These are phyloP conservation scores for Melampsora larici-populina DNA, from an alignment of 1,284 basidiomycete genomes.

Conservation along the genomic window DNA sequence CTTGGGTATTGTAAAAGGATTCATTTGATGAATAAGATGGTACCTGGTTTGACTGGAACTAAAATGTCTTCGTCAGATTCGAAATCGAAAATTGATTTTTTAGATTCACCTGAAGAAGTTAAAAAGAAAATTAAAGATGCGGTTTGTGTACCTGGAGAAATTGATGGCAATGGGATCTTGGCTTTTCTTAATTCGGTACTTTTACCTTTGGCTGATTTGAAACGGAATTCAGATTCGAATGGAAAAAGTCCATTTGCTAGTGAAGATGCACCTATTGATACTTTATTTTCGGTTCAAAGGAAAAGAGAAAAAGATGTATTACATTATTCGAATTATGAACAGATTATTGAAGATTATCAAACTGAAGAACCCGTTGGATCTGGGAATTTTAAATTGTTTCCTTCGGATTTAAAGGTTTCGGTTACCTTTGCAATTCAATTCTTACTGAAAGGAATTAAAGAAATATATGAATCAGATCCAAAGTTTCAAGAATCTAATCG, in stretches of 20 bases:
- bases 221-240: conserved; percentile 55
- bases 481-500: conserved; percentile 78
- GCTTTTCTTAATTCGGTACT: conserved; percentile 84
- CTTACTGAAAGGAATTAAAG: conserved; percentile 78
- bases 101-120: conserved; percentile 78
- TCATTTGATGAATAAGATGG: conserved; percentile 98
- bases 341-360: conserved; percentile 20
- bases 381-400: conserved; percentile 64
- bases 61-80: conserved; percentile 99
- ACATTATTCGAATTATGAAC: conserved; percentile 31
- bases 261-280: conserved; percentile 63
- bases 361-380: conserved; percentile 45
- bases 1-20: conserved; percentile 92
- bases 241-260: conserved; percentile 43
- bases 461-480: conserved; percentile 68
- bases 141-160: conserved; percentile 90
- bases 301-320: conserved; percentile 41
- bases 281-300: conserved; percentile 70
- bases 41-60: conserved; percentile 85
- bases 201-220: conserved; percentile 78
- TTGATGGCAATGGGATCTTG: conserved; percentile 84
- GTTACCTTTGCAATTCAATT: conserved; percentile 72
- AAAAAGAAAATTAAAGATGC: conserved; percentile 87
- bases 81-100: conserved; percentile 95
- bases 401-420: conserved; percentile 80